phyloP scores from a whole-genome alignment of 441 rosid species.

The Dalechampia spathulata region DNA sequence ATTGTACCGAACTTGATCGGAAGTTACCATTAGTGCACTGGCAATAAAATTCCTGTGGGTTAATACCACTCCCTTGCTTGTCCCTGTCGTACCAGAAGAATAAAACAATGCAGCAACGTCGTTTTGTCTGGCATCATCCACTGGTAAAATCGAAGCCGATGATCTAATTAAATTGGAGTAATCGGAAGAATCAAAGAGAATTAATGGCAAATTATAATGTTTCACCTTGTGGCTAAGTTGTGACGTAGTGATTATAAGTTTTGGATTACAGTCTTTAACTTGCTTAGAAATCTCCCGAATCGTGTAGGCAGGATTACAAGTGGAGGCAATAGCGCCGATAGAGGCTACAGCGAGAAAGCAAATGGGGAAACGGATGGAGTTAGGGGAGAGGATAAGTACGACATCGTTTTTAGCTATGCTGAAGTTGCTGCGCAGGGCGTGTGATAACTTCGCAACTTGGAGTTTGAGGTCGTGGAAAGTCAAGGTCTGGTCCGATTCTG shows the following conservation, averaged over 20 bases:
- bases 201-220: slow-evolving; percentile 41
- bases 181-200: slow-evolving; percentile 33
- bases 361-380: slow-evolving; percentile 63
- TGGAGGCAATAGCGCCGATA: slow-evolving; percentile 54
- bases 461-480: slow-evolving; percentile 52
- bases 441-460: slow-evolving; percentile 43
- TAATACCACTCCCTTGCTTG: slow-evolving; percentile 74
- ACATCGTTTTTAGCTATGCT: slow-evolving; percentile 50
- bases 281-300: slow-evolving; percentile 51
- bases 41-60: slow-evolving; percentile 74
- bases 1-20: slow-evolving; percentile 47
- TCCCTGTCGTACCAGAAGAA: slow-evolving; percentile 86
- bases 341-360: slow-evolving; percentile 59
- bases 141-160: slow-evolving; percentile 35
- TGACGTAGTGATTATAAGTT: slow-evolving; percentile 46
- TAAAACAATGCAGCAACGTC: slow-evolving; percentile 62
- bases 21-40: slow-evolving; percentile 37
- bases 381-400: slow-evolving; percentile 62
- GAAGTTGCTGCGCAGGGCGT: slow-evolving; percentile 41
- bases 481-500: slow-evolving; percentile 42
- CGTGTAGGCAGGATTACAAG: slow-evolving; percentile 59
- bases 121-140: slow-evolving; percentile 35
- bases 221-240: slow-evolving; percentile 44
- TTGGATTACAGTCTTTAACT: slow-evolving; percentile 52
- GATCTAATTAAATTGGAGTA: slow-evolving; percentile 35